A percentile compares a stretch with the other conserved stretches of the same genome.
These are phyloP conservation scores for Lyophyllum decastes DNA, from an alignment of 768 basidiomycete genomes.

Conservation along the genomic window DNA sequence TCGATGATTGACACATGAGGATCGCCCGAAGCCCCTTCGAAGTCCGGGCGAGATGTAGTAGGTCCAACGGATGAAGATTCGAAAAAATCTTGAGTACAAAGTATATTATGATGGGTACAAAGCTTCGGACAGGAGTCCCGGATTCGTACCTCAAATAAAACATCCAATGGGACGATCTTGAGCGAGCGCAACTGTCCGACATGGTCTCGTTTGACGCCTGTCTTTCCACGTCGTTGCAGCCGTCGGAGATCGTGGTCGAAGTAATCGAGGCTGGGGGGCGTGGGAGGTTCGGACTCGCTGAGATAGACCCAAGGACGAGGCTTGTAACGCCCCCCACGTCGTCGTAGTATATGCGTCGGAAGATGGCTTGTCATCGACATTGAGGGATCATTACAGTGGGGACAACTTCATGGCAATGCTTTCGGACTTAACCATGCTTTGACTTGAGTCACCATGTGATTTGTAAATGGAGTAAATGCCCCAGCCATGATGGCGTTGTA, in stretches of 20 bases:
- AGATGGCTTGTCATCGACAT: background rate
- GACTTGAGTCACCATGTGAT: background rate
- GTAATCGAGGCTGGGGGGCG: slow-evolving; percentile 2
- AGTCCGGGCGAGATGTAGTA: slow-evolving; percentile 39
- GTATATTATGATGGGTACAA: background rate
- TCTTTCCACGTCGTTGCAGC: background rate
- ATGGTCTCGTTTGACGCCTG: background rate
- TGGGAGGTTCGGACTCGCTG: slow-evolving; percentile 4
- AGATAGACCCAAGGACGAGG: slow-evolving; percentile 1
- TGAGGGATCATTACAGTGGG: background rate
- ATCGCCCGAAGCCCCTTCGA: slow-evolving; percentile 34
- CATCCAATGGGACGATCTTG: slow-evolving; percentile 19
- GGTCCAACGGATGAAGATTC: slow-evolving; percentile 36
- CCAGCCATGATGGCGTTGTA: background rate
- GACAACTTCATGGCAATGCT: background rate
- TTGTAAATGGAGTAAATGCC: background rate
- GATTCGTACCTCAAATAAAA: slow-evolving; percentile 21
- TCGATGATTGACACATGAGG: slow-evolving; percentile 30
- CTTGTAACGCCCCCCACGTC: background rate
- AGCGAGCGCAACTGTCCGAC: background rate
- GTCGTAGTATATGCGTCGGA: background rate
- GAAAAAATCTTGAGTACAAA: slow-evolving; percentile 31
- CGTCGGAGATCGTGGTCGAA: slow-evolving; percentile 6
- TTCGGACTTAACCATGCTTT: background rate
- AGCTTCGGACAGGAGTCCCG: background rate